Evolutionary conservation across 2,329 filamentous ascomycete genomes (phyloP), one percentile per base, ranked within the genome.

Genomic region (Beauveria varroae): DNA sequence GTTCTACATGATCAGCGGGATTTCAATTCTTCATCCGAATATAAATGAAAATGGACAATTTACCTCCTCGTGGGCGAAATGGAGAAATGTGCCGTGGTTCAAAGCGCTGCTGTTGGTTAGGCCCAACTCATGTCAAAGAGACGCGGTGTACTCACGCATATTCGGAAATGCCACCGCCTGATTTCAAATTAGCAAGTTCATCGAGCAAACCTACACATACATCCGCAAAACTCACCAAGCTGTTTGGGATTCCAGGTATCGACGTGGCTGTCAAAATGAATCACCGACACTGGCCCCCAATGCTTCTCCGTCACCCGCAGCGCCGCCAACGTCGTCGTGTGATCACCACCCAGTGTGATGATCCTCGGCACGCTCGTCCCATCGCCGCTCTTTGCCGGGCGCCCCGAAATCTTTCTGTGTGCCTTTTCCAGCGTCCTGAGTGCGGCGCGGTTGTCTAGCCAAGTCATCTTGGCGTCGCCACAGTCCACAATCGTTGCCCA

Each of bases 401-500:
- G 52, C 12, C 51, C 49, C 7, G 63, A 66, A 18, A 68, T 63
- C n/a, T 49, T 59, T 10, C 26, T 63, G 55, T 66, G 67, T 9
- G 66, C 66, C 8, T 61, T 63, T 24, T 68, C 65, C 28, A 68
- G 65, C 3, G 65, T 64, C 59, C 62, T 67, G 43, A 68, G 54
- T 2, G 67, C 61, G 16, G 52, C 61, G 1, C 65, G 60, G 30
- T 68, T 68, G 55, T 67, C 67, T 18, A 68, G 64, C 61, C 63
- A 65, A 0, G 64, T 64, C 50, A 67, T 64, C 5, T 60, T 61
- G 18, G 65, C 65, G 71, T 96, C 91, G 53, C 91, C 91, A 73
- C 91, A 96, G 76, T 96, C 91, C 51, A 92, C 78, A 61, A 95
- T 83, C 44, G 78, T 85, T 1, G 90, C 89, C 88, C 89, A 93